Evolutionary conservation across 768 basidiomycete genomes (phyloP).

Genomic region (Mycena floridula): DNA sequence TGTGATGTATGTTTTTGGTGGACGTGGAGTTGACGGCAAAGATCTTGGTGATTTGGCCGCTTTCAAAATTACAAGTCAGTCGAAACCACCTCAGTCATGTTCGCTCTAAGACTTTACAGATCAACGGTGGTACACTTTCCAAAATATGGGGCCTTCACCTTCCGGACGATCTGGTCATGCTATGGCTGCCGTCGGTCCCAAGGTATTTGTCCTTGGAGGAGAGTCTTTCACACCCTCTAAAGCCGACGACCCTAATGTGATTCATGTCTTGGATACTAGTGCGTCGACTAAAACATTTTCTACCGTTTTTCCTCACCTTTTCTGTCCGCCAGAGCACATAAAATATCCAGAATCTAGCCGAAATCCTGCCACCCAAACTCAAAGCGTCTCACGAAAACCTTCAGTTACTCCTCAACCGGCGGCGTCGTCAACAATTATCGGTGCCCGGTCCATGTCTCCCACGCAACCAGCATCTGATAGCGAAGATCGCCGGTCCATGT

Average conservation of each 20-base stretch:
- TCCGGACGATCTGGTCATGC: constrained; percentile 92
- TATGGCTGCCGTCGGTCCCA: constrained; percentile 89
- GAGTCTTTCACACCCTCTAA: constrained; percentile 76
- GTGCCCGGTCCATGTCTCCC: constrained; percentile 67
- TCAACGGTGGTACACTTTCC: constrained; percentile 99
- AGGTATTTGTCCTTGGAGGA: constrained; percentile 91
- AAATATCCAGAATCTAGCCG: constrained; percentile 77
- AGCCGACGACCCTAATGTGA: constrained; percentile 70
- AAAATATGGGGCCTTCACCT: constrained; percentile 98
- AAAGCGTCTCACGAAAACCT: constrained; percentile 40
- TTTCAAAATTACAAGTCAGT: constrained; percentile 94
- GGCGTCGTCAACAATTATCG: constrained; percentile 23
- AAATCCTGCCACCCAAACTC: constrained; percentile 21
- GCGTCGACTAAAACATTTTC: constrained; percentile 25
- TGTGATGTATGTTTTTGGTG: constrained; percentile 96
- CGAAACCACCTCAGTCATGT: constrained; percentile 2
- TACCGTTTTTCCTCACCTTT: constrained; percentile 4
- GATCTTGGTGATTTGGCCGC: constrained; percentile 93
- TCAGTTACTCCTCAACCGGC: constrained; percentile 36
- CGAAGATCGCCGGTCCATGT: constrained; percentile 65
- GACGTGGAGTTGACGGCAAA: constrained; percentile 93
- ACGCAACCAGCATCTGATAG: constrained; percentile 33
- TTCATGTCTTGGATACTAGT: constrained; percentile 97
- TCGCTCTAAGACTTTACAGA: constrained; percentile 39
- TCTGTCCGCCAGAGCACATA: constrained; percentile 80